Percentiles rank a stretch among this genome's conserved stretches.
These are phyloP conservation scores for Russula vinacea DNA, from an alignment of 768 basidiomycete genomes.

Conservation along the genomic window DNA sequence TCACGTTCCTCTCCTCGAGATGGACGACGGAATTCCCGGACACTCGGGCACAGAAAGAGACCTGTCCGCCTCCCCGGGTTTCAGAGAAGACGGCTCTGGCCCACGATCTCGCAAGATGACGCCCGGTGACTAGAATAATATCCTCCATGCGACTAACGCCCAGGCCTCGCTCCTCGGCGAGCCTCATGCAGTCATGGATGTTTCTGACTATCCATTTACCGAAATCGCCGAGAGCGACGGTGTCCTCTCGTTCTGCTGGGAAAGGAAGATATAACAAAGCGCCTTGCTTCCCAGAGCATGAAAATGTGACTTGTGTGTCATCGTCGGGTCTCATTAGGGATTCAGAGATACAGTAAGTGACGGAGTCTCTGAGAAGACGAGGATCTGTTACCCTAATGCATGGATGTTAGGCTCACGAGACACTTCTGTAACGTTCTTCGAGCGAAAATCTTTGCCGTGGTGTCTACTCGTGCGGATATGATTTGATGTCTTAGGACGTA, in stretches of 20 bases:
- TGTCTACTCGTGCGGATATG: neutral
- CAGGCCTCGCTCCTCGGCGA: neutral
- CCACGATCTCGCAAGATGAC: neutral
- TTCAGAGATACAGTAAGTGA: neutral
- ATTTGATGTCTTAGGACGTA: neutral
- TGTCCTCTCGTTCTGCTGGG: neutral
- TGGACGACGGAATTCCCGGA: neutral
- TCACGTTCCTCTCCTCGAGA: neutral
- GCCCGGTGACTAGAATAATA: neutral
- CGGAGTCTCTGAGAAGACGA: neutral
- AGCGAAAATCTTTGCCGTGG: neutral
- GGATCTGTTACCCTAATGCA: neutral
- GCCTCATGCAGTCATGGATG: neutral
- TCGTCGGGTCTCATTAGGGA: neutral
- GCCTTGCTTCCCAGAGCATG: neutral
- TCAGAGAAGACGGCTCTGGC: neutral
- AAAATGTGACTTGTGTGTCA: neutral
- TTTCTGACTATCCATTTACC: neutral
- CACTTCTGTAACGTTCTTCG: neutral
- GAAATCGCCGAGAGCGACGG: neutral
- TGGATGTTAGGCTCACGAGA: neutral
- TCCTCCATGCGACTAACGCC: neutral
- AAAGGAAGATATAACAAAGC: neutral
- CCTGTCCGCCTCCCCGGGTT: neutral
- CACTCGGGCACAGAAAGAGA: neutral